Evolutionary conservation across 1,139 yeast species (phyloP).

Genomic region (Suhomyces chickasaworum): DNA sequence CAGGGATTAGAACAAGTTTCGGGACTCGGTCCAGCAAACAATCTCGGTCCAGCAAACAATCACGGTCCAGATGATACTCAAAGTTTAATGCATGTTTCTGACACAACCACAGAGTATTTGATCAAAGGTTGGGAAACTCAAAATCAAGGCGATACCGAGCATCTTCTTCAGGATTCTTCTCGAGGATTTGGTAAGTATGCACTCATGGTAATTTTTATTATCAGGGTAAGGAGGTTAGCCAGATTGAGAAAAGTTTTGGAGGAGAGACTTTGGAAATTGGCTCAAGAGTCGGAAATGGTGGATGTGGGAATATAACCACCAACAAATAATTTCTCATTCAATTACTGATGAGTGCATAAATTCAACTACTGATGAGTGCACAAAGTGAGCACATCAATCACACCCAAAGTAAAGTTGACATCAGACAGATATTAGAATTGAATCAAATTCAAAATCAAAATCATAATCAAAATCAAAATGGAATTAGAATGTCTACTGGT

Average conservation of each 20-base stretch:
- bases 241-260: background rate
- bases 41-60: background rate
- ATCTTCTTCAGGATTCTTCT: background rate
- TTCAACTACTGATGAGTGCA: too few relatives aligned
- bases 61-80: slow-evolving; percentile 2
- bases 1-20: background rate
- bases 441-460: too few relatives aligned
- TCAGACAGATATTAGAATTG: too few relatives aligned
- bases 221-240: slow-evolving; percentile 1
- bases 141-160: slow-evolving; percentile 1
- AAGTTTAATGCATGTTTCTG: slow-evolving; percentile 1
- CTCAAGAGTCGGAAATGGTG: background rate
- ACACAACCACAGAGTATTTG: slow-evolving; percentile 1
- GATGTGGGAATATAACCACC: background rate
- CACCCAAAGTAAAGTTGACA: too few relatives aligned
- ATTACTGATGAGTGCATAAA: too few relatives aligned
- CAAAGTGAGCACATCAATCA: too few relatives aligned
- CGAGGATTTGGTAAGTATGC: slow-evolving; percentile 1
- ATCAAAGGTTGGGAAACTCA: background rate
- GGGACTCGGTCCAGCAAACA: background rate
- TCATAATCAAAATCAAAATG: too few relatives aligned
- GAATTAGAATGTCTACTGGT: too few relatives aligned
- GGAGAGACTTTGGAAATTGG: background rate
- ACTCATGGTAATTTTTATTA: background rate
- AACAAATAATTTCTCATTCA: background rate